Conservation (phyloP, 2,329 filamentous ascomycete species). For the Aspergillus arachidicola region DNA sequence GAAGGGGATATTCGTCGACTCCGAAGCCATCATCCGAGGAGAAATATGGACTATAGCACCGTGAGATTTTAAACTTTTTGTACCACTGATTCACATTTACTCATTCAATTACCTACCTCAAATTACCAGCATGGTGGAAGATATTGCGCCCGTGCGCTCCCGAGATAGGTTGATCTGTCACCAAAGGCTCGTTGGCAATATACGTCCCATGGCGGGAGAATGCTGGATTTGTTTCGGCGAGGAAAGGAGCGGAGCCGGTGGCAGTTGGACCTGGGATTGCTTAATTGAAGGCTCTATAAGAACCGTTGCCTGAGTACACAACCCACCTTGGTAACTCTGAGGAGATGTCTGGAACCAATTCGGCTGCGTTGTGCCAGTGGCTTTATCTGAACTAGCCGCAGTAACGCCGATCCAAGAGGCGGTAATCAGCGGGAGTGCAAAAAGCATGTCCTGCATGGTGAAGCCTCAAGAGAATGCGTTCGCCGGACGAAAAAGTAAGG, state of each 20-base stretch:
- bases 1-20: slow-evolving; percentile 70
- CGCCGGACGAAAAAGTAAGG: no score
- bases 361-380: not conserved
- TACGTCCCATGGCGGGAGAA: slow-evolving; percentile 64
- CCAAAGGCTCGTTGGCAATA: slow-evolving; percentile 64
- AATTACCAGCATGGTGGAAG: slow-evolving; percentile 69
- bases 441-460: not conserved
- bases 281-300: not conserved
- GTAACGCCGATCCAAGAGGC: not conserved
- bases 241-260: slow-evolving; percentile 70
- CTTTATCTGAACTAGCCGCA: not conserved
- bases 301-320: not conserved
- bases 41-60: slow-evolving; percentile 61
- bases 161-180: slow-evolving; percentile 69
- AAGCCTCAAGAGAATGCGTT: not conserved
- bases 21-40: slow-evolving; percentile 68
- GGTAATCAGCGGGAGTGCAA: not conserved
- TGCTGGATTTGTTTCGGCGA: slow-evolving; percentile 71
- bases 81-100: not conserved
- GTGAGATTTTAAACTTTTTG: not conserved
- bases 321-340: slow-evolving; percentile 5
- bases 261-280: slow-evolving; percentile 26
- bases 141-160: slow-evolving; percentile 65
- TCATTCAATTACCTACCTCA: slow-evolving; percentile 43
- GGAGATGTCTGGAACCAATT: slow-evolving; percentile 6